Evolutionary conservation across 371 early-diverging fungal genomes (phyloP).

Genomic region (Nematocida sp.): DNA sequence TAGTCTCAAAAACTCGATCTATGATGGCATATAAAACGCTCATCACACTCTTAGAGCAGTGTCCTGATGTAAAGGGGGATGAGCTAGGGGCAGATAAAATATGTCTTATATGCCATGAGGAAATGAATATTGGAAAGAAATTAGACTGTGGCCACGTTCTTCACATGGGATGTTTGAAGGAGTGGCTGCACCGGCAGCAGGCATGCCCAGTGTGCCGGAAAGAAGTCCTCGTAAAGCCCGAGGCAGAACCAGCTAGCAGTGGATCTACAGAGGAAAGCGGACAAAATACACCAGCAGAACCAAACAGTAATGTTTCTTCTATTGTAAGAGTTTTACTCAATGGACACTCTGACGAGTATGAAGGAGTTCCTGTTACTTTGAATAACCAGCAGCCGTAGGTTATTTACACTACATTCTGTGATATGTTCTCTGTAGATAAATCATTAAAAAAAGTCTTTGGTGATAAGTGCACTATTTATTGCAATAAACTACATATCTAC

Average conservation of each 20-base stretch:
- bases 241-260: background rate
- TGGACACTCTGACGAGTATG: constrained; percentile 32
- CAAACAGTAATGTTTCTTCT: background rate
- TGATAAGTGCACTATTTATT: background rate
- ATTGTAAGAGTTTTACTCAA: background rate
- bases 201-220: constrained; percentile 89
- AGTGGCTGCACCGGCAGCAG: constrained; percentile 95
- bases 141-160: constrained; percentile 92
- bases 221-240: constrained; percentile 12
- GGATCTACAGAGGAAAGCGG: background rate
- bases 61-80: constrained; percentile 40
- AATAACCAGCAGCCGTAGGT: constrained; percentile 19
- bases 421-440: background rate
- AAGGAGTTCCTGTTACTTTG: constrained; percentile 42
- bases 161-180: constrained; percentile 87
- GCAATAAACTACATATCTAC: background rate
- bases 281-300: background rate
- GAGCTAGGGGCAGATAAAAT: constrained; percentile 29
- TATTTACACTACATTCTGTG: background rate
- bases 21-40: constrained; percentile 56
- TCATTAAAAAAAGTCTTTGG: background rate
- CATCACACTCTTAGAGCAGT: constrained; percentile 55
- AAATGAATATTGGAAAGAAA: constrained; percentile 74
- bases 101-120: constrained; percentile 70
- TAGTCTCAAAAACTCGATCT: constrained; percentile 49